A percentile compares a stretch with the other conserved stretches of the same genome.
Evolutionary conservation across 2,329 filamentous ascomycete genomes (phyloP).

Genomic region (Fusarium goolgardi): DNA sequence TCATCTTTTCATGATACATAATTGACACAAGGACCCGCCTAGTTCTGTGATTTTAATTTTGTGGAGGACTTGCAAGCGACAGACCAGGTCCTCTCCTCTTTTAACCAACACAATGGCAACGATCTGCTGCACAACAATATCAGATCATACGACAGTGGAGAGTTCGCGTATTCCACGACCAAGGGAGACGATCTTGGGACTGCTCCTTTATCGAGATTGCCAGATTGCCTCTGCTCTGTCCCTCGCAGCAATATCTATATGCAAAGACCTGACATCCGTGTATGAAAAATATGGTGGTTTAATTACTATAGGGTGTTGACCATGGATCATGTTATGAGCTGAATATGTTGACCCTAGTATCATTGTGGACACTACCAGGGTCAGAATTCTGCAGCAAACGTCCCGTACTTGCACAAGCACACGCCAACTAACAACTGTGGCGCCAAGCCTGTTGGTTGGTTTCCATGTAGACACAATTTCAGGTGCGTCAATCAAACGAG

Average conservation of each 20-base stretch:
- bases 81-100: neutral
- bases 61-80: neutral
- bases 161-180: neutral
- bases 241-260: neutral
- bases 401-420: neutral
- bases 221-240: neutral
- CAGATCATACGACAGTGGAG: neutral
- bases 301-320: neutral
- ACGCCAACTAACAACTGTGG: neutral
- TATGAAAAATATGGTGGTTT: neutral
- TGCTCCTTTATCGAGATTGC: neutral
- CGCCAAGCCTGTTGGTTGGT: neutral
- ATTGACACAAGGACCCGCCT: neutral
- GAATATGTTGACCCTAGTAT: neutral
- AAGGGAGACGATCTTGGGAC: neutral
- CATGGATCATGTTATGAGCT: neutral
- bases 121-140: neutral
- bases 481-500: neutral
- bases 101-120: neutral
- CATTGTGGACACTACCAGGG: slow-evolving; percentile 3
- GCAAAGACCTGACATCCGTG: neutral
- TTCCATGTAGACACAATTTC: neutral
- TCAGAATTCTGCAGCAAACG: slow-evolving; percentile 1
- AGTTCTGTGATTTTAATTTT: neutral
- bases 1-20: neutral